phyloP scores from a whole-genome alignment of 2,329 filamentous ascomycete species.

The Cladophialophora exuberans region DNA sequence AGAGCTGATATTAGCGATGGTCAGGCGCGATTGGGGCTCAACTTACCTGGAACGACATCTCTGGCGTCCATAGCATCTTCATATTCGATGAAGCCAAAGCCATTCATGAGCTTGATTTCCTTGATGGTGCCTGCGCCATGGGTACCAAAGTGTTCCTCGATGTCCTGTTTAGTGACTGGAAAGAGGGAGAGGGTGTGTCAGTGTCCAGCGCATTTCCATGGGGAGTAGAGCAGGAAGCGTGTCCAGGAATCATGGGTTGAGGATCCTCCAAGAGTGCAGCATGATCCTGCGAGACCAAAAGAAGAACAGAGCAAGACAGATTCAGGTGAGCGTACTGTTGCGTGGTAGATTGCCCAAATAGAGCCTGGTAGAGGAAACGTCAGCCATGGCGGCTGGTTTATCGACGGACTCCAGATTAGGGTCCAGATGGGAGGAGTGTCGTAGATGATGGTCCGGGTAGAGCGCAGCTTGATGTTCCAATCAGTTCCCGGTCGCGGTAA shows the following conservation, averaged over 20 bases:
- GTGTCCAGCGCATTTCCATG: constrained; percentile 21
- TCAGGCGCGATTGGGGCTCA: background rate
- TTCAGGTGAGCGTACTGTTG: constrained; percentile 69
- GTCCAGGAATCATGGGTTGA: constrained; percentile 22
- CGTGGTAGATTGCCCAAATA: constrained; percentile 98
- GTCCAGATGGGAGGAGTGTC: constrained; percentile 7
- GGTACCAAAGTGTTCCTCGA: constrained; percentile 92
- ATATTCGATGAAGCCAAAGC: constrained; percentile 99
- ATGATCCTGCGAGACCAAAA: constrained; percentile 28
- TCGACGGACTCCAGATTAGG: constrained; percentile 8
- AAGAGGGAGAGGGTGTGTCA: constrained; percentile 26
- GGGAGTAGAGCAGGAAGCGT: constrained; percentile 11
- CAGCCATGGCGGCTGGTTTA: constrained; percentile 61
- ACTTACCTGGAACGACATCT: constrained; percentile 94
- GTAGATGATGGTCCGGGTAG: constrained; percentile 1
- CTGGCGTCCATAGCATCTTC: constrained; percentile 97
- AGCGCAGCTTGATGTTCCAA: constrained; percentile 2
- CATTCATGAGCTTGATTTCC: constrained; percentile 99
- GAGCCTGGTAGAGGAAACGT: constrained; percentile 92
- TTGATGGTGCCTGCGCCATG: constrained; percentile 97
- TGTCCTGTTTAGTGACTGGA: constrained; percentile 91
- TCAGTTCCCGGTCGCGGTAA: too few relatives aligned
- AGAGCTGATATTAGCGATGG: constrained; percentile 11
- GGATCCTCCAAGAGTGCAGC: constrained; percentile 28
- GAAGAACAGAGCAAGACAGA: constrained; percentile 15